A percentile compares a stretch with the other conserved stretches of the same genome.
Conservation (phyloP, 129 eudicot species). For the Escallonia herrerae region DNA sequence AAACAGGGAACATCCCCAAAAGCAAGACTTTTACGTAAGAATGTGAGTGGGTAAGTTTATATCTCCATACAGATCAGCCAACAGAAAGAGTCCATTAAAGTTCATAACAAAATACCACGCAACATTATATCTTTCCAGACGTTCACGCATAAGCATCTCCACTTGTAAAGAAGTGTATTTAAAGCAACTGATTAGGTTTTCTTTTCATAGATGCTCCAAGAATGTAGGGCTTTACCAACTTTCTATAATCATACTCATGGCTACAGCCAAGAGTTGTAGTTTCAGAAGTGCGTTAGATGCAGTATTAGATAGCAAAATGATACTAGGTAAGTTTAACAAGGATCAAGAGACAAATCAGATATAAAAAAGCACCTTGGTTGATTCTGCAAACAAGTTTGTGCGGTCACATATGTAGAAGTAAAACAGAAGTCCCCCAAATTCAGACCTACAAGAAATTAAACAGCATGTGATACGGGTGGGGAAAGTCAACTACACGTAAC, state of each 20-base stretch:
- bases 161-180: not conserved
- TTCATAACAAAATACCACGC: no score
- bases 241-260: not conserved
- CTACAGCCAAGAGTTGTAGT: not conserved
- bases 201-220: not conserved
- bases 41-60: no score
- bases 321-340: not conserved
- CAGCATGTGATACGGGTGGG: slow-evolving; percentile 7
- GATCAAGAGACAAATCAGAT: slow-evolving; percentile 1
- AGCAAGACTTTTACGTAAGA: no score
- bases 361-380: slow-evolving; percentile 58
- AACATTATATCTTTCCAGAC: not conserved
- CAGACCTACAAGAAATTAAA: slow-evolving; percentile 58
- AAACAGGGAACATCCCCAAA: no score
- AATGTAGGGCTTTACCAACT: not conserved
- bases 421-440: slow-evolving; percentile 79
- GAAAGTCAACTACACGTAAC: slow-evolving; percentile 2
- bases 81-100: no score
- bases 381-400: slow-evolving; percentile 63
- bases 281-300: not conserved
- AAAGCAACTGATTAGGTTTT: not conserved
- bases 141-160: not conserved
- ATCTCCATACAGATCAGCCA: no score
- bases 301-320: not conserved
- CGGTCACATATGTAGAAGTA: slow-evolving; percentile 97